Base-by-base conservation (phyloP, 2,329 filamentous ascomycete species). In the Pyrenophora seminiperda region DNA sequence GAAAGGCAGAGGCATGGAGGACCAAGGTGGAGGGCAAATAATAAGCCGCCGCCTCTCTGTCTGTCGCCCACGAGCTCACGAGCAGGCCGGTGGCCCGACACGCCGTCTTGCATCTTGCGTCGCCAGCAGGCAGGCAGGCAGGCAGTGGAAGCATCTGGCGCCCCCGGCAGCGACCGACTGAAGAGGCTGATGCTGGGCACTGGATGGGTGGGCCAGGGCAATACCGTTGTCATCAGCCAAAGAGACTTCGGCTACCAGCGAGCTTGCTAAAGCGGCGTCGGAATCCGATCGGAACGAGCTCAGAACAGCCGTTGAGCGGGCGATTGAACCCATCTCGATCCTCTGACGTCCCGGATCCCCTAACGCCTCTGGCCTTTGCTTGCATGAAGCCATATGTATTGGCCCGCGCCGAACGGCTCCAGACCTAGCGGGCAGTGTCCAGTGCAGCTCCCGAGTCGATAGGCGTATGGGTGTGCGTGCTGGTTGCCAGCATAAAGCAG, bases 1-100 rank as follows among this genome's bases (percentile, higher is more conserved):
- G 40, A 29, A 29, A 47, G 46, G 79, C 22, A 7, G 22, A 24
- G 22, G 22, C 7, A 6, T 7, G 6, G 10, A 7, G 22, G 6
- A 6, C 7, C 7, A 24, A 9, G 22, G 31, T 18, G 78, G 84
- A 85, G 88, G 54, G 80, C 45, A 57, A 46, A 45, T 47, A 47
- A 46, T 49, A 44, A 38, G 49, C 48, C 44, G 29, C 46, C 41
- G 20, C 53, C 34, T 9, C 22, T 27, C 22, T 5, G 7, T 4
- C 24, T 11, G 9, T 27, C 24, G 7, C 9, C 13, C 24, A 7
- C 5, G 54, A 50, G 48, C 58, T 43, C 39, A 37, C 41, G 39
- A 42, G 15, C 37, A 34, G 40, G 41, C 37, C 36, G 33, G 42
- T 44, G 50, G 43, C 29, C 42, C 57, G 55, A 59, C 51, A 36